Evolutionary conservation across 1,284 basidiomycete species (phyloP).

Genomic region (Pseudozyma tsukubaensis): DNA sequence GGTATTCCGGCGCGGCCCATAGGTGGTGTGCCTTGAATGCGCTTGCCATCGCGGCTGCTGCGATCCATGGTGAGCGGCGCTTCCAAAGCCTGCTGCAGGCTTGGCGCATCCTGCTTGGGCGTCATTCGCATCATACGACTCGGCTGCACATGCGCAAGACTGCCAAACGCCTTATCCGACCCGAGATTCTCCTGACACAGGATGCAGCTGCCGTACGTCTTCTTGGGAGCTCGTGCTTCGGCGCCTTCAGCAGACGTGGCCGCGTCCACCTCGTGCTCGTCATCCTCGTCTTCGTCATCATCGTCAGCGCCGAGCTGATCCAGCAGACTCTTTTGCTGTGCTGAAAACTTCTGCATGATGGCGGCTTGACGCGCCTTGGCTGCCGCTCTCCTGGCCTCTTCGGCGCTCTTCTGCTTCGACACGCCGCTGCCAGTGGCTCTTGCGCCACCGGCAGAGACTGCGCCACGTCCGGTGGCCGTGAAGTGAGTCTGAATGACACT

Average conservation of each 20-base stretch:
- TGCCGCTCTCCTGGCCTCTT: conserved; percentile 57
- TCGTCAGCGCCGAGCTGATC: conserved; percentile 61
- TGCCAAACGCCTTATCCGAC: conserved; percentile 81
- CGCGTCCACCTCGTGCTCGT: conserved; percentile 43
- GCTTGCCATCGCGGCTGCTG: conserved; percentile 47
- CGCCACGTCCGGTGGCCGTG: conserved; percentile 31
- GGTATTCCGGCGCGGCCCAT: conserved; percentile 29
- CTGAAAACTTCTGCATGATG: conserved; percentile 67
- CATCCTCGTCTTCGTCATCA: conserved; percentile 56
- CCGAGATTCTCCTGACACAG: conserved; percentile 96
- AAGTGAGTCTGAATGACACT: conserved; percentile 21
- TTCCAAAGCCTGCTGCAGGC: conserved; percentile 79
- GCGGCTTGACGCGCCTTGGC: conserved; percentile 65
- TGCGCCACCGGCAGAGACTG: conserved; percentile 12
- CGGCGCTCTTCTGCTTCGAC: conserved; percentile 31
- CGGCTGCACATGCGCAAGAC: conserved; percentile 88
- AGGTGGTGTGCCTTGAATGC: conserved; percentile 44
- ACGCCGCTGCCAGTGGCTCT: conserved; percentile 7
- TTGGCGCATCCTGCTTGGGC: conserved; percentile 76
- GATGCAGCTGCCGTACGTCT: conserved; percentile 82
- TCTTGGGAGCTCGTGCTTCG: conserved; percentile 30
- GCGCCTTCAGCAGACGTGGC: conserved; percentile 19
- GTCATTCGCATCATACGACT: conserved; percentile 85
- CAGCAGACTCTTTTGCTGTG: conserved; percentile 65
- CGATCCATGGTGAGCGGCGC: conserved; percentile 70